Evolutionary conservation across 306 rosid species (phyloP).

Genomic region (Sesbania bispinosa): DNA sequence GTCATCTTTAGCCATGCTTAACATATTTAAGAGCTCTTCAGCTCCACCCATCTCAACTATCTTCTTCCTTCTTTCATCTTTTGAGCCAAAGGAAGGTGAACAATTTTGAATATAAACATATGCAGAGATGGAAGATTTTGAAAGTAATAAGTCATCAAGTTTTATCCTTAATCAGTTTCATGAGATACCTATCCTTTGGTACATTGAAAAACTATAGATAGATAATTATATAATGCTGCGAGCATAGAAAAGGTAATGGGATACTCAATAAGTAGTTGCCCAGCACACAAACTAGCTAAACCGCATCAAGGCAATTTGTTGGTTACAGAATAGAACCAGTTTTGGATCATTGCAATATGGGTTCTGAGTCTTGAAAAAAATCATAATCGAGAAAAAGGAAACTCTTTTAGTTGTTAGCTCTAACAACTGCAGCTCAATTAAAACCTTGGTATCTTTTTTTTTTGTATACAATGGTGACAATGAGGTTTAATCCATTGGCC

Average conservation of each 20-base stretch:
- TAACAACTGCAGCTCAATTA: background rate
- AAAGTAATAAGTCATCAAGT: slow-evolving; percentile 8
- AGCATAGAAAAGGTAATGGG: background rate
- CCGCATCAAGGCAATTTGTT: background rate
- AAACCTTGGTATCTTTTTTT: no score
- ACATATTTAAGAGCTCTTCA: slow-evolving; percentile 68
- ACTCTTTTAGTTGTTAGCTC: background rate
- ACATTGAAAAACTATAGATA: background rate
- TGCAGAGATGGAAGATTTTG: slow-evolving; percentile 5
- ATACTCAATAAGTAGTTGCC: background rate
- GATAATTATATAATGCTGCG: background rate
- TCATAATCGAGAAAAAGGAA: background rate
- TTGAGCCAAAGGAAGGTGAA: slow-evolving; percentile 18
- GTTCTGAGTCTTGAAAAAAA: background rate
- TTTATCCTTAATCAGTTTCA: slow-evolving; percentile 16
- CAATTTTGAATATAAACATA: background rate
- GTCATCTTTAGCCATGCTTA: slow-evolving; percentile 78
- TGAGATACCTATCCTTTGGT: background rate
- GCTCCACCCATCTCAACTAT: slow-evolving; percentile 80
- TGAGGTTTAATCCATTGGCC: no score
- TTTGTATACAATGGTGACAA: no score
- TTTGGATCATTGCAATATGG: slow-evolving; percentile 1
- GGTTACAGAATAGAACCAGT: background rate
- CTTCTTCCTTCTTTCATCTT: slow-evolving; percentile 81
- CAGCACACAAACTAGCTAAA: background rate